These are phyloP conservation scores for Talaromyces sp. DNA, from an alignment of 2,329 filamentous ascomycete species.

Conservation along the genomic window DNA sequence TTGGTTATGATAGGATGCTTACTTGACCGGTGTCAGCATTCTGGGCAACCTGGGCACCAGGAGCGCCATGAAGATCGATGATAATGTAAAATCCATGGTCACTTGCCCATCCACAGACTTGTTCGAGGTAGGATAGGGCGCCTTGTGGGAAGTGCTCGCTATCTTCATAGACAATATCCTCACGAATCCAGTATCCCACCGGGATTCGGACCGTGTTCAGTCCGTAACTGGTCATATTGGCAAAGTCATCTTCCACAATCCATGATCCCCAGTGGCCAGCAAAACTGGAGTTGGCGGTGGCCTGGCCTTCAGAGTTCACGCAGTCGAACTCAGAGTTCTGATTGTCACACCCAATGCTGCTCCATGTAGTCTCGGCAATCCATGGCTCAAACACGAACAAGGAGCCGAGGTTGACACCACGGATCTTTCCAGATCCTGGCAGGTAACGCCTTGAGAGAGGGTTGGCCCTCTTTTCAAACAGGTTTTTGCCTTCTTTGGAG, in stretches of 20 bases:
- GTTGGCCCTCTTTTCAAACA: conserved; percentile 6
- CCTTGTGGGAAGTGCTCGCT: conserved; percentile 51
- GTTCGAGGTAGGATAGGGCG: conserved; percentile 43
- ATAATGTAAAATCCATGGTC: conserved; percentile 50
- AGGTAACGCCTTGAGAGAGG: conserved; percentile 7
- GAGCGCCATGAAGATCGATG: conserved; percentile 49
- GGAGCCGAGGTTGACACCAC: conserved; percentile 52
- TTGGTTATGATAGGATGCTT: not conserved
- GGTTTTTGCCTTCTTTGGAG: conserved; percentile 8
- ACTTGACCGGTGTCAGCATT: conserved; percentile 47
- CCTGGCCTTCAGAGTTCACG: conserved; percentile 45
- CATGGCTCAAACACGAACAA: conserved; percentile 52
- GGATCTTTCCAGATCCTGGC: conserved; percentile 37
- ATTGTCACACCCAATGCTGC: conserved; percentile 43
- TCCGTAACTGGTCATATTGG: conserved; percentile 45
- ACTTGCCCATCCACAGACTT: conserved; percentile 45
- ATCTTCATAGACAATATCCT: conserved; percentile 43
- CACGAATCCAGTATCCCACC: conserved; percentile 53
- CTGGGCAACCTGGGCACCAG: conserved; percentile 43
- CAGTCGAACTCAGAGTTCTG: conserved; percentile 52
- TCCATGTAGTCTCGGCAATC: conserved; percentile 47
- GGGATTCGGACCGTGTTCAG: conserved; percentile 53
- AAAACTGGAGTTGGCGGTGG: conserved; percentile 43
- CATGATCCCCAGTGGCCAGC: conserved; percentile 48
- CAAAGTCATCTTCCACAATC: conserved; percentile 47